phyloP scores from a whole-genome alignment of 805 yeast species.

The Scheffersomyces spartinae region DNA sequence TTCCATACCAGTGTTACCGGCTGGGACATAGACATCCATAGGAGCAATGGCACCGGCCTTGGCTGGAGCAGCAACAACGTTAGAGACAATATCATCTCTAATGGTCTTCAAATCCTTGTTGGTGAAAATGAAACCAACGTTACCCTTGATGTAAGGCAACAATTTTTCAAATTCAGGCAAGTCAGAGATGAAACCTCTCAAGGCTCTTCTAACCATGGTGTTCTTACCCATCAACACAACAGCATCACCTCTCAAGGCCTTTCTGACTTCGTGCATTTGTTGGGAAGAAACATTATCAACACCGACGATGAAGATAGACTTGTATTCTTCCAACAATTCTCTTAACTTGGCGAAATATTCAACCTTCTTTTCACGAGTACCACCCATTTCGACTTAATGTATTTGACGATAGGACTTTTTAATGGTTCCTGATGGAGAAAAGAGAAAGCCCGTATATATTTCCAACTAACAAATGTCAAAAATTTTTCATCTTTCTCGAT shows the following conservation, averaged over 20 bases:
- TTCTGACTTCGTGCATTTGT: conserved; percentile 99
- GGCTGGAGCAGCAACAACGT: conserved; percentile 99
- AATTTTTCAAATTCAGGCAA: conserved; percentile 94
- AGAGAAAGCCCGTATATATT: too few relatives aligned
- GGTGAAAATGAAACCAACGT: conserved; percentile 99
- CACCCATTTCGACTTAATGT: conserved; percentile 95
- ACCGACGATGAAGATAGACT: conserved; percentile 97
- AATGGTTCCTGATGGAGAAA: too few relatives aligned
- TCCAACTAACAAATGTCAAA: too few relatives aligned
- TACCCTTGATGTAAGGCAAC: conserved; percentile 92
- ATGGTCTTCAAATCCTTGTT: conserved; percentile 84
- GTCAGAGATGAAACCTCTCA: conserved; percentile 89
- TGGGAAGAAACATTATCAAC: conserved; percentile 99
- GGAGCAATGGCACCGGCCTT: conserved; percentile 99
- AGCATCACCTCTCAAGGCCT: conserved; percentile 88
- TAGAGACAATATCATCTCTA: conserved; percentile 78
- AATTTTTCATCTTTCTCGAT: too few relatives aligned
- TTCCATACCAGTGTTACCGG: conserved; percentile 99
- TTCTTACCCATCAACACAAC: conserved; percentile 99
- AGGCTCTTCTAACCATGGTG: conserved; percentile 99
- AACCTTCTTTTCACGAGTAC: conserved; percentile 93
- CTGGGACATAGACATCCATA: conserved; percentile 93
- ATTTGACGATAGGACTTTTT: conserved; percentile 81
- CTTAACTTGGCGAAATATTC: conserved; percentile 94
- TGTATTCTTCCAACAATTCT: conserved; percentile 91